phyloP scores from a whole-genome alignment of 805 yeast species.

The Priceomyces fermenticarens region DNA sequence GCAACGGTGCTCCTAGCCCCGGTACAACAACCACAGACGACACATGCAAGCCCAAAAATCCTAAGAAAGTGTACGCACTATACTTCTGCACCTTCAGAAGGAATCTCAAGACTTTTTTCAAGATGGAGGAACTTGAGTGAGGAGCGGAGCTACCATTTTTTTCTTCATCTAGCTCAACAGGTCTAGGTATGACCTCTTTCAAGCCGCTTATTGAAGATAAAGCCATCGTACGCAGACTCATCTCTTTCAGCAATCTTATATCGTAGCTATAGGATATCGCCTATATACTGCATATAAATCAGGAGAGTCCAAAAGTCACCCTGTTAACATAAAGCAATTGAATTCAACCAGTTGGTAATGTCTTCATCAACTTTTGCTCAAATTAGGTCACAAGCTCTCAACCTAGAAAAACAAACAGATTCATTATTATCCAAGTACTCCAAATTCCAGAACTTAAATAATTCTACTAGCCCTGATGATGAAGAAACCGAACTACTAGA shows the following conservation, averaged over 20 bases:
- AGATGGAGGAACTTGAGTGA: not conserved
- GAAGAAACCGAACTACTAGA: conserved; percentile 22
- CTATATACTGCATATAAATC: no score
- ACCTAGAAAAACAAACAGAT: conserved; percentile 72
- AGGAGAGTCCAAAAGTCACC: no score
- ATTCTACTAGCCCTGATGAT: conserved; percentile 18
- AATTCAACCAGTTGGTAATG: conserved; percentile 10
- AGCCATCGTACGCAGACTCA: no score
- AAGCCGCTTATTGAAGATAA: not conserved
- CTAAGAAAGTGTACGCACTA: conserved; percentile 55
- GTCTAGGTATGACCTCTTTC: conserved; percentile 1
- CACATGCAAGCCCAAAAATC: conserved; percentile 58
- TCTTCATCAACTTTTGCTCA: conserved; percentile 57
- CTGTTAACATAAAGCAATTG: no score
- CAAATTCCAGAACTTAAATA: conserved; percentile 21
- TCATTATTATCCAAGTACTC: conserved; percentile 42
- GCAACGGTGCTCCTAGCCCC: conserved; percentile 35
- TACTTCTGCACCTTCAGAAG: conserved; percentile 48
- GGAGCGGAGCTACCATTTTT: not conserved
- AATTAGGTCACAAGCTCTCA: conserved; percentile 63
- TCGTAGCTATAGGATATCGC: no score
- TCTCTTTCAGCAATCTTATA: no score
- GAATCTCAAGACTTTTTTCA: conserved; percentile 10
- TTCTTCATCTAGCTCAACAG: not conserved
- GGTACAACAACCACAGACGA: conserved; percentile 56